Evolutionary conservation across 2,329 filamentous ascomycete genomes (phyloP), one percentile per base, ranked within the genome.

Genomic region (Trichoderma sp.): DNA sequence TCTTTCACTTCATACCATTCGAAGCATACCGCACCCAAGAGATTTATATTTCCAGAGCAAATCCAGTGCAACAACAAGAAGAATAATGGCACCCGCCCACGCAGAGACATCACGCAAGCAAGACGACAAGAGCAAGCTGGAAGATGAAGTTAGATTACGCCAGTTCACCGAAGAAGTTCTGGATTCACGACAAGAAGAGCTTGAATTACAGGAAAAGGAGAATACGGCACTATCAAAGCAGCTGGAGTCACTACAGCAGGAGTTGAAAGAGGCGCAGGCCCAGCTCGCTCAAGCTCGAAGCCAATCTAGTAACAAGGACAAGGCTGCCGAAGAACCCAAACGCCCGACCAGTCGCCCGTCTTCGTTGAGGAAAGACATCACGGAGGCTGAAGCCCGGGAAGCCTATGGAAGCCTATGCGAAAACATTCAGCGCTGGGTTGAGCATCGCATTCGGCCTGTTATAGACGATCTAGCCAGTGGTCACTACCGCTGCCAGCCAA

Each of bases 381-480:
- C 79, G 6, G 81, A 82, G 61, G 71, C 77, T 1, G 81, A 82
- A 63, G 81, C 81, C 2, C 76, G 75, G 36, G 80, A 81, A 32
- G 75, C 75, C 11, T 82, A 82, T 73, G 78, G 78, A 71, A 73
- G 66, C 17, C 73, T 82, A 36, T 78, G 79, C 71, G 76, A 77
- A 28, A 80, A 77, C 36, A 76, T 82, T 11, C 79, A 81, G 68
- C 74, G 80, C 68, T 82, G 81, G 81, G 80, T 81, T 36, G 79
- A 81, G 67, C 78, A 79, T 62, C 78, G 79, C 30, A 75, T 81
- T 53, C 76, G 74, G 7, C 73, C 74, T 30, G 75, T 76, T 11
- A 68, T 82, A 62, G 80, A 82, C 50, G 78, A 81, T 36, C 62
- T 81, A 55, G 78, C 80, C 20, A 66, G 74, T 6, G 77, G 77